These are phyloP conservation scores for Paracamarosporium sp. DNA, from an alignment of 2,329 filamentous ascomycete species.

Conservation along the genomic window DNA sequence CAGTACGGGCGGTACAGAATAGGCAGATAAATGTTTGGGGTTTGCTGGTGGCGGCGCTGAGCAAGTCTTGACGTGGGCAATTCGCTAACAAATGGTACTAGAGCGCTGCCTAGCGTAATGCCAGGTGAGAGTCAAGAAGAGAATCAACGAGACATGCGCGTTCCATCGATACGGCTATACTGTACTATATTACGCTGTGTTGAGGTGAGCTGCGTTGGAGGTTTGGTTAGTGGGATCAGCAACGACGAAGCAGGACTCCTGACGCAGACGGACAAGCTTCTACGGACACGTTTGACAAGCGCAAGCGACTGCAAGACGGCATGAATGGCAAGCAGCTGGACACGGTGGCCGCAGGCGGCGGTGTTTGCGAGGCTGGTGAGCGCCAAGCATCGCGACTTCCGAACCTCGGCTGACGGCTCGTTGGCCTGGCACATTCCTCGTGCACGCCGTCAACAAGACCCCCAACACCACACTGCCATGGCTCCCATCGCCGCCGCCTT, in stretches of 20 bases:
- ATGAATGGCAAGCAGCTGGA: background rate
- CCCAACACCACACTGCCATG: slow-evolving; percentile 14
- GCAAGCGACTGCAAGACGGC: background rate
- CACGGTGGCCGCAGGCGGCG: background rate
- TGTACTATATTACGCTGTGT: no score
- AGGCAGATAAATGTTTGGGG: background rate
- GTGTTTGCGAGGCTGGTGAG: slow-evolving; percentile 7
- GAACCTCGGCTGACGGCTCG: slow-evolving; percentile 20
- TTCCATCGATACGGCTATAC: background rate
- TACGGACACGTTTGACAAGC: background rate
- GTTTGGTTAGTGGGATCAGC: background rate
- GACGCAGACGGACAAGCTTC: slow-evolving; percentile 1
- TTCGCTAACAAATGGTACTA: background rate
- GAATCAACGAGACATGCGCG: background rate
- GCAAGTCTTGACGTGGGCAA: background rate
- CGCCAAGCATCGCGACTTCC: slow-evolving; percentile 6
- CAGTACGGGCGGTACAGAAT: no score
- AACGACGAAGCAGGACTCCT: background rate
- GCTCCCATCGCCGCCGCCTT: background rate
- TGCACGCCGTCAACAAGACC: slow-evolving; percentile 17
- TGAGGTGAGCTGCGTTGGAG: no score
- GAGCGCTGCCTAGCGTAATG: background rate
- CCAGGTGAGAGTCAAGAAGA: background rate
- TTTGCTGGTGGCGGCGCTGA: background rate
- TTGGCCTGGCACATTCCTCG: slow-evolving; percentile 24